These are phyloP conservation scores for Colletotrichum lindemuthianum DNA, from an alignment of 2,329 filamentous ascomycete genomes.

Conservation along the genomic window DNA sequence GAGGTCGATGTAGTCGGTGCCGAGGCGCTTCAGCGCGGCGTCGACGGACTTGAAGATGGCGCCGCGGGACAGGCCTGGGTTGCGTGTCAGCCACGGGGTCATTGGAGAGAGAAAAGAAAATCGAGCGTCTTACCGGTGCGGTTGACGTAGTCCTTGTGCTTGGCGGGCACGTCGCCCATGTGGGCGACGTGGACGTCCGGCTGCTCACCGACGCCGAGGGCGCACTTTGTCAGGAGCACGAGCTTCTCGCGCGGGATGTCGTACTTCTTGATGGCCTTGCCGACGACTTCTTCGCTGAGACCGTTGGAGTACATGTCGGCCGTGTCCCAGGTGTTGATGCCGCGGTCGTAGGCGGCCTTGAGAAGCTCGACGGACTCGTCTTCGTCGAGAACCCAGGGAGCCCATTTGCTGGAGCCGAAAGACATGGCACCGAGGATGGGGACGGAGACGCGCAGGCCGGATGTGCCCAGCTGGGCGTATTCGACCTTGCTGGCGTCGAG, in stretches of 20 bases:
- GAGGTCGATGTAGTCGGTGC: conserved; percentile 60
- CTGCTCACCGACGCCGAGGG: conserved; percentile 42
- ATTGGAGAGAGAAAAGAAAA: conserved; percentile 14
- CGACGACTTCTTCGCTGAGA: conserved; percentile 70
- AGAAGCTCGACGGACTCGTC: conserved; percentile 28
- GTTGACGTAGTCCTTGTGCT: conserved; percentile 50
- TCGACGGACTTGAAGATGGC: conserved; percentile 49
- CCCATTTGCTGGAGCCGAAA: conserved; percentile 33
- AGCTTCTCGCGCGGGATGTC: conserved; percentile 70
- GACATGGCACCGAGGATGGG: conserved; percentile 35
- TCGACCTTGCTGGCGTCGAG: conserved; percentile 50
- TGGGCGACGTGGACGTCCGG: conserved; percentile 40
- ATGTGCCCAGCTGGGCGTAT: conserved; percentile 51
- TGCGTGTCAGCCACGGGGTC: conserved; percentile 46
- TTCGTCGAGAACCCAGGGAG: conserved; percentile 25
- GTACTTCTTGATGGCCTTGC: conserved; percentile 71
- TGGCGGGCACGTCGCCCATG: neutral
- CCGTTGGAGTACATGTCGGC: conserved; percentile 72
- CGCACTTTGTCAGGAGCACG: conserved; percentile 69
- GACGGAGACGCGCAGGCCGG: conserved; percentile 29
- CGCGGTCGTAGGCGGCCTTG: conserved; percentile 35
- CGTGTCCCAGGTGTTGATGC: conserved; percentile 50
- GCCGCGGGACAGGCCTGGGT: conserved; percentile 38
- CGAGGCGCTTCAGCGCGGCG: conserved; percentile 55
- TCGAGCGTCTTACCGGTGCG: conserved; percentile 33